Conservation (phyloP, 2,329 filamentous ascomycete species). For the Fusarium xyrophilum region DNA sequence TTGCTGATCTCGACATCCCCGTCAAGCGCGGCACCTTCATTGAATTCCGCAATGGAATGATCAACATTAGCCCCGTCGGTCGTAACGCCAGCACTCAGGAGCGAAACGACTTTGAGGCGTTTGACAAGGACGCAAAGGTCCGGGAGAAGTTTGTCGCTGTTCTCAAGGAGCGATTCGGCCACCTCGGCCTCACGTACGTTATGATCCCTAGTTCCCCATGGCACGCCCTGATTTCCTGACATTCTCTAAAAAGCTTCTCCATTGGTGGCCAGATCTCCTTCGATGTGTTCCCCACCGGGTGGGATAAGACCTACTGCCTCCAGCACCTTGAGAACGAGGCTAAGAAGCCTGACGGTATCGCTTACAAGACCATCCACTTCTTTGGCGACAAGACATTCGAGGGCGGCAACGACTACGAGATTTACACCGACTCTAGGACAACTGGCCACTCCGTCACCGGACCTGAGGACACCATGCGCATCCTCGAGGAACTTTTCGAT, state of each 20-base stretch:
- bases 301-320: constrained; percentile 99
- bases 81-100: constrained; percentile 84
- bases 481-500: constrained; percentile 82
- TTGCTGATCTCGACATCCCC: constrained; percentile 83
- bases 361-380: constrained; percentile 92
- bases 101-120: constrained; percentile 81
- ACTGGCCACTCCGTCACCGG: constrained; percentile 83
- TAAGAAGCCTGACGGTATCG: constrained; percentile 70
- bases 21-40: constrained; percentile 85
- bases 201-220: background rate
- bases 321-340: constrained; percentile 84
- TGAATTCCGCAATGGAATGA: constrained; percentile 91
- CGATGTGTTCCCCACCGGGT: constrained; percentile 94
- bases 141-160: constrained; percentile 77
- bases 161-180: constrained; percentile 80
- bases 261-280: constrained; percentile 99
- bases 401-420: constrained; percentile 96
- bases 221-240: constrained; percentile 12
- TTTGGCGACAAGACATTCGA: constrained; percentile 94
- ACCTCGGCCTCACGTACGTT: constrained; percentile 82
- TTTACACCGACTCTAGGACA: constrained; percentile 81
- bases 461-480: constrained; percentile 81
- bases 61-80: constrained; percentile 84
- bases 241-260: constrained; percentile 68
- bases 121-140: constrained; percentile 79